Conservation (phyloP, 2,329 filamentous ascomycete species). For the Dactylonectria macrodidyma region DNA sequence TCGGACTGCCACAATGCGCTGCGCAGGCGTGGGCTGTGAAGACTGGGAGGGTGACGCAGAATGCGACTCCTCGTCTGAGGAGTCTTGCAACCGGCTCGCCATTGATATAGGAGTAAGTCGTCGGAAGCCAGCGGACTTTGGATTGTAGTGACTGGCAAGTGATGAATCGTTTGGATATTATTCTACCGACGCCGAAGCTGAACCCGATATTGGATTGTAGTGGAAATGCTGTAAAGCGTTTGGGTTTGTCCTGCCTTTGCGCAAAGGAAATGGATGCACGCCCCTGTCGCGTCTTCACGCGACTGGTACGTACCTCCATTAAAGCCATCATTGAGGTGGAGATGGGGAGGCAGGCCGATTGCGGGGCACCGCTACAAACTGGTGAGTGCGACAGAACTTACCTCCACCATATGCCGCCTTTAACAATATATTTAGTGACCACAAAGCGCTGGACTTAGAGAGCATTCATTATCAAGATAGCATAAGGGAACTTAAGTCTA, state of each 20-base stretch:
- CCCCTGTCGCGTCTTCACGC: slow-evolving; percentile 21
- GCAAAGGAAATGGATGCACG: neutral
- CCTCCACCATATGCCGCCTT: neutral
- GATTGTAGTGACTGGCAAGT: neutral
- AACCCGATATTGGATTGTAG: neutral
- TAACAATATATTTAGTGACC: too few relatives aligned
- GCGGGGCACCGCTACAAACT: slow-evolving; percentile 9
- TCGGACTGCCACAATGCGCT: slow-evolving; percentile 44
- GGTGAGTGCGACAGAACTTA: neutral
- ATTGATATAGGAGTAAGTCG: slow-evolving; percentile 35
- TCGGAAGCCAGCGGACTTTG: neutral
- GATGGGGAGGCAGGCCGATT: neutral
- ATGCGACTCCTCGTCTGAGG: slow-evolving; percentile 39
- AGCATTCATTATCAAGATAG: too few relatives aligned
- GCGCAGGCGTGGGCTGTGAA: slow-evolving; percentile 38
- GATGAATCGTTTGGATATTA: neutral
- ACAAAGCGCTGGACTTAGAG: too few relatives aligned
- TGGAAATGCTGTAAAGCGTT: neutral
- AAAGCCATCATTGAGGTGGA: neutral
- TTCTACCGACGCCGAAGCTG: neutral
- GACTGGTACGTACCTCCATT: slow-evolving; percentile 31
- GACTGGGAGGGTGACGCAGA: slow-evolving; percentile 41
- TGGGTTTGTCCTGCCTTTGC: neutral
- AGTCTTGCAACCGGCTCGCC: slow-evolving; percentile 45
- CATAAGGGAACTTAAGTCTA: too few relatives aligned